Percentiles rank a stretch among this genome's conserved stretches.
phyloP scores from a whole-genome alignment of 257 asterid species.

The Solanum paucissectum region DNA sequence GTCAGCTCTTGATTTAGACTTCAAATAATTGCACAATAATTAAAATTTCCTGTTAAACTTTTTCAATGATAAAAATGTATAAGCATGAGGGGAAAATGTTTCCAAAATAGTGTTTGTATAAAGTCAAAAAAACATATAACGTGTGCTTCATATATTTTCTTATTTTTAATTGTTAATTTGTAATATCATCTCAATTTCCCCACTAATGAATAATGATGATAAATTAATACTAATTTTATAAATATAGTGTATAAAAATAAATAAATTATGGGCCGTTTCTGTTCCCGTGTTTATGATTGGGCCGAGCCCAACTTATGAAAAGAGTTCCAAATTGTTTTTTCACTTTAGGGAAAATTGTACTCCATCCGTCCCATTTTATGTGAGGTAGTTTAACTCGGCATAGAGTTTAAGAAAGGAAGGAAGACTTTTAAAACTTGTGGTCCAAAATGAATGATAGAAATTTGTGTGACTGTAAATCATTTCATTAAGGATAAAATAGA shows the following conservation, averaged over 20 bases:
- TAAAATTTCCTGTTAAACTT: background rate
- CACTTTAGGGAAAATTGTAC: no score
- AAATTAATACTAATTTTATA: background rate
- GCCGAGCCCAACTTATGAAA: background rate
- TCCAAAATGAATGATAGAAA: no score
- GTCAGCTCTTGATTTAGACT: background rate
- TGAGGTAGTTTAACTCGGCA: no score
- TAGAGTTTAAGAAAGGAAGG: no score
- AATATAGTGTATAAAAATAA: background rate
- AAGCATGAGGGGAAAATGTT: background rate
- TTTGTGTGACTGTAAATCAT: no score
- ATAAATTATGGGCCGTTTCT: background rate
- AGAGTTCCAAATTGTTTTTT: background rate
- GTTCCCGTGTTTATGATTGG: background rate
- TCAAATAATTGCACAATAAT: background rate
- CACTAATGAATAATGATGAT: background rate
- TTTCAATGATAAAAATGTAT: background rate
- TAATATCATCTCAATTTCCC: background rate
- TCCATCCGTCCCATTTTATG: no score
- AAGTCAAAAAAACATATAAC: background rate
- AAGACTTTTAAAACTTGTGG: no score
- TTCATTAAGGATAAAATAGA: no score
- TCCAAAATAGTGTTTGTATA: background rate
- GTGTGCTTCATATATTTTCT: background rate
- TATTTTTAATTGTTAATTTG: background rate